Conservation (phyloP, 23 red algal species). For the Gracilariopsis chorda region DNA sequence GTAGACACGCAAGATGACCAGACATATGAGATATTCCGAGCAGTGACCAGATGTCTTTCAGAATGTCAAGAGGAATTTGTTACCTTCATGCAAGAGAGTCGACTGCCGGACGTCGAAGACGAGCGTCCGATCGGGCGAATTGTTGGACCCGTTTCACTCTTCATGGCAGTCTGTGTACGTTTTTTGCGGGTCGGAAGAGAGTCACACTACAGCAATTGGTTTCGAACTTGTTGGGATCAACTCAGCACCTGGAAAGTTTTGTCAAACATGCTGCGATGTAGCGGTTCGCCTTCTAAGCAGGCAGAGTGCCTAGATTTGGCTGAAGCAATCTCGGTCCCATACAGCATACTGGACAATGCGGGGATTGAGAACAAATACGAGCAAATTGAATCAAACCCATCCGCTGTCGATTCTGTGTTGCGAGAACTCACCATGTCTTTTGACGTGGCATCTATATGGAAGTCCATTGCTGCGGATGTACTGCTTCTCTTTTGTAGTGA, state of each 20-base stretch:
- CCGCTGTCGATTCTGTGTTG: background rate
- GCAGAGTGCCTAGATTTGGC: conserved; percentile 29
- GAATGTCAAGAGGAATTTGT: background rate
- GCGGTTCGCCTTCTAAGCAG: background rate
- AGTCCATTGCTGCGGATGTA: conserved; percentile 39
- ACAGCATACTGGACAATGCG: background rate
- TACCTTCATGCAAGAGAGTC: background rate
- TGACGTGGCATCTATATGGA: conserved; percentile 36
- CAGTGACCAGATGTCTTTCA: conserved; percentile 2
- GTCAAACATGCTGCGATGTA: conserved; percentile 36
- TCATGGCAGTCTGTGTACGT: conserved; percentile 51
- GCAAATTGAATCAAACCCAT: background rate
- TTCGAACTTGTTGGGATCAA: conserved; percentile 37
- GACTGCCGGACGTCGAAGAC: background rate
- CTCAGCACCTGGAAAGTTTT: conserved; percentile 43
- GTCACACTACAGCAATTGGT: conserved; percentile 44
- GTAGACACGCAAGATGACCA: background rate
- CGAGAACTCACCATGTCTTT: background rate
- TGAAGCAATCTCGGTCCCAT: conserved; percentile 13
- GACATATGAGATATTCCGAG: background rate
- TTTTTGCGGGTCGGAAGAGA: conserved; percentile 51
- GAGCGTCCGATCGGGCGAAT: background rate
- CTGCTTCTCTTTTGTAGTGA: conserved; percentile 28
- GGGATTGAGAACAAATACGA: background rate
- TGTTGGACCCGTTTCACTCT: conserved; percentile 12